Evolutionary conservation across 768 basidiomycete genomes (phyloP).

Genomic region (Lactarius trivialis): DNA sequence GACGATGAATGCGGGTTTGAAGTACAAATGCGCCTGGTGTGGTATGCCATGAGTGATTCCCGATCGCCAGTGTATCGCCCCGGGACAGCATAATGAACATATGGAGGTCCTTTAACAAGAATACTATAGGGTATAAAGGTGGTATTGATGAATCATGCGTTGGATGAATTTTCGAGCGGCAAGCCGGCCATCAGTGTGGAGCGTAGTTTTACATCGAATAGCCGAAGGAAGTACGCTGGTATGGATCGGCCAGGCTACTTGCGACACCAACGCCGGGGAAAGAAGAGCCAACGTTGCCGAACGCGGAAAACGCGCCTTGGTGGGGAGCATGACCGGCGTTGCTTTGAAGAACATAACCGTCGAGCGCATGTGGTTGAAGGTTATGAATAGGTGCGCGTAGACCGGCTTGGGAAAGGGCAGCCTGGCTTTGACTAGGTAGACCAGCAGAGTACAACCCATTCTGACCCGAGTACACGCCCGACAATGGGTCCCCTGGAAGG

Average conservation of each 20-base stretch:
- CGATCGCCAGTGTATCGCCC: slow-evolving; percentile 23
- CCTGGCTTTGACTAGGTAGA: slow-evolving; percentile 52
- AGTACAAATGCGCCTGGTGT: slow-evolving; percentile 36
- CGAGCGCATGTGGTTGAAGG: slow-evolving; percentile 67
- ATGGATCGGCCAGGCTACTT: slow-evolving; percentile 60
- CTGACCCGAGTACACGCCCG: slow-evolving; percentile 60
- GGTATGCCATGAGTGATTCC: slow-evolving; percentile 32
- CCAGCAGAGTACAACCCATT: slow-evolving; percentile 57
- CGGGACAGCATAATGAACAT: slow-evolving; percentile 27
- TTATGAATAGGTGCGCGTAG: slow-evolving; percentile 44
- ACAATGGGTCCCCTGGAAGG: slow-evolving; percentile 46
- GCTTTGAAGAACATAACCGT: slow-evolving; percentile 75
- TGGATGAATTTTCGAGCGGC: slow-evolving; percentile 9
- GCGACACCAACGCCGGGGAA: slow-evolving; percentile 43
- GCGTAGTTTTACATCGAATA: slow-evolving; percentile 66
- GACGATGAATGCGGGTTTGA: slow-evolving; percentile 29
- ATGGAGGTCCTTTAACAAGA: slow-evolving; percentile 18
- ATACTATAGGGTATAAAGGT: slow-evolving; percentile 25
- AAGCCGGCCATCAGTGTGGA: slow-evolving; percentile 7
- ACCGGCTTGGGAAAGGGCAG: slow-evolving; percentile 31
- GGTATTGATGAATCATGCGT: slow-evolving; percentile 15
- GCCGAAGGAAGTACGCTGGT: slow-evolving; percentile 66
- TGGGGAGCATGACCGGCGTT: slow-evolving; percentile 60
- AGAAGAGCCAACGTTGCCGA: slow-evolving; percentile 46
- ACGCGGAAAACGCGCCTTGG: slow-evolving; percentile 49